These are phyloP conservation scores for Exobasidium cylindrosporum DNA, from an alignment of 1,284 basidiomycete species.

Conservation along the genomic window DNA sequence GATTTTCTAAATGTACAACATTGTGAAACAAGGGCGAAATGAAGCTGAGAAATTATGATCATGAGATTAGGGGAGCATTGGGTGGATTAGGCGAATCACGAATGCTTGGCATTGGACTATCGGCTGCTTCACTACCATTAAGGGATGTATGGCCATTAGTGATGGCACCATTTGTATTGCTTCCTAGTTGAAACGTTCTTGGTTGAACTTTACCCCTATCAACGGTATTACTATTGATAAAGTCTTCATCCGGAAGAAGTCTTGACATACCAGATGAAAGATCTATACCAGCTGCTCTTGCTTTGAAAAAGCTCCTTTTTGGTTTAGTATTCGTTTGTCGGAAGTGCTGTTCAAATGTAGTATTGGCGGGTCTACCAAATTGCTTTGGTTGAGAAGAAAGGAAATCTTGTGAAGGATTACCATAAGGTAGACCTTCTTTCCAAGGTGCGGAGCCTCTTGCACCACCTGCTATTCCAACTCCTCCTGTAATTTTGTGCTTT, in stretches of 20 bases:
- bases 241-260: neutral
- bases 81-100: neutral
- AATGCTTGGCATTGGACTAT: slow-evolving; percentile 2
- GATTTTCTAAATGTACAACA: too few relatives aligned
- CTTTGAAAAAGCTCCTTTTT: slow-evolving; percentile 35
- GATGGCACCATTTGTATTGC: neutral
- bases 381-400: neutral
- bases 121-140: slow-evolving; percentile 1
- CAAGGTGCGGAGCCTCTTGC: slow-evolving; percentile 4
- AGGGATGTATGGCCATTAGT: neutral
- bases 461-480: slow-evolving; percentile 6
- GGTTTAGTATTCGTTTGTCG: slow-evolving; percentile 19
- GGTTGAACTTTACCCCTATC: neutral
- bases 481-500: neutral
- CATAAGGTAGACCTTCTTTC: neutral
- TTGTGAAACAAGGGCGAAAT: too few relatives aligned
- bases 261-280: slow-evolving; percentile 14
- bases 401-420: neutral
- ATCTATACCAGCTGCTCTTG: slow-evolving; percentile 29
- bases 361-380: too few relatives aligned
- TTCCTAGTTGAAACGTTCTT: neutral
- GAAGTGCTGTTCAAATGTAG: slow-evolving; percentile 1
- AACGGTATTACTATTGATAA: neutral
- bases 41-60: too few relatives aligned
- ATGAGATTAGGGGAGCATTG: neutral